Evolutionary conservation across 805 yeast genomes (phyloP).

Genomic region (Nakazawaea peltata): DNA sequence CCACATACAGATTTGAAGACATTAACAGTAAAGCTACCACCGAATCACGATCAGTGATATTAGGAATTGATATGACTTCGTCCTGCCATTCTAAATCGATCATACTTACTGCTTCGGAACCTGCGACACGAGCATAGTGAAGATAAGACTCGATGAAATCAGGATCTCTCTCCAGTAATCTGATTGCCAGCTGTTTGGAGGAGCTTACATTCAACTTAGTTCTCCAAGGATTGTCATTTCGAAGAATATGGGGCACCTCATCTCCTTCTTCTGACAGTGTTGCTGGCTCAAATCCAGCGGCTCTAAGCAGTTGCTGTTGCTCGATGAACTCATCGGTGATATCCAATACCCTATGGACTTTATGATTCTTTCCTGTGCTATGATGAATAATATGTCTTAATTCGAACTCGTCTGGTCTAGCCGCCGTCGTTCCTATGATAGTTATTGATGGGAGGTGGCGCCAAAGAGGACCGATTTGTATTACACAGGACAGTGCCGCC

Average conservation of each 20-base stretch:
- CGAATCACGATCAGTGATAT: constrained; percentile 67
- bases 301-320: too few relatives aligned
- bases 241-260: neutral
- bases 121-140: constrained; percentile 41
- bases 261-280: too few relatives aligned
- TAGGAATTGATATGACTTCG: constrained; percentile 54
- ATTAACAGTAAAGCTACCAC: constrained; percentile 70
- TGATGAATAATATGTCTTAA: constrained; percentile 58
- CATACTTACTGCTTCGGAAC: constrained; percentile 25
- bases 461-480: too few relatives aligned
- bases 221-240: constrained; percentile 11
- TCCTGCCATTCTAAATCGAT: constrained; percentile 59
- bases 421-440: constrained; percentile 4
- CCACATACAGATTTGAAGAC: constrained; percentile 88
- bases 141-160: constrained; percentile 61
- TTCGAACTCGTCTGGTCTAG: constrained; percentile 15
- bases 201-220: constrained; percentile 14
- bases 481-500: too few relatives aligned
- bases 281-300: constrained; percentile 10
- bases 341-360: constrained; percentile 41
- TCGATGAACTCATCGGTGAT: constrained; percentile 32
- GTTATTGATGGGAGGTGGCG: constrained; percentile 3
- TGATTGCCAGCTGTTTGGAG: constrained; percentile 16
- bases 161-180: constrained; percentile 44
- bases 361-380: constrained; percentile 38